Base-by-base conservation (phyloP, 2,329 filamentous ascomycete genomes). In the Magnaporthiopsis poae region DNA sequence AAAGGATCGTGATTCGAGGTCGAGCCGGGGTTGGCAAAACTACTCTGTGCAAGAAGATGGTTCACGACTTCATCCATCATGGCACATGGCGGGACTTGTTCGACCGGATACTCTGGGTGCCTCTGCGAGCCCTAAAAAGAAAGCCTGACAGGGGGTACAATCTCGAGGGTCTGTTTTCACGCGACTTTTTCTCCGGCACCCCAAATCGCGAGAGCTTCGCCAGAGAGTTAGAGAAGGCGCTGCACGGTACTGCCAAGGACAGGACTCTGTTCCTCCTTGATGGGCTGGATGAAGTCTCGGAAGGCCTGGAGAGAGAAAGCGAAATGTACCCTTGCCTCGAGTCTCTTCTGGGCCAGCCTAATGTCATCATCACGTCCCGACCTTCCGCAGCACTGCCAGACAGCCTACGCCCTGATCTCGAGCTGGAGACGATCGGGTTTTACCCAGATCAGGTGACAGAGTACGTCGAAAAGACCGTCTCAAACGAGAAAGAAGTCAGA, bases 381-480 rank as follows among this genome's bases (percentile, higher is more conserved):
- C 78, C 78, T 25, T 70, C 72, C 65, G 69, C 62, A 7, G 66
- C 13, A 2, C 52, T 71, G 61, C 71, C 67, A 1, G 1, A 18
- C 35, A 15, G 39, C 5, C 33, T 72, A 4, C n/a, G 73, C 12
- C 8, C 73, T 31, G 67, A 80, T 65, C 72, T 79, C 1, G 75
- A 80, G 67, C 61, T 80, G 18, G 77, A 80, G 69, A 77, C 77
- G 0, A 72, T 80, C 52, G 78, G 79, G 59, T 80, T 80, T 69
- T 68, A 72, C 62, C 71, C 70, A 25, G 68, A 73, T 25, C 77
- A 80, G 69, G 74, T 80, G 3, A 35, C 73, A 1, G 68, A 63
- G 0, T 79, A 80, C 68, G 2, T 79, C 1, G 12, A 72, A 64
- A 67, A 56, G 29, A 66, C 70, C 3, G 61, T 68, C 18, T 69